Percentiles rank a stretch among this genome's conserved stretches.
Conservation (phyloP, 2,329 filamentous ascomycete species). For the Thyridium curvatum region DNA sequence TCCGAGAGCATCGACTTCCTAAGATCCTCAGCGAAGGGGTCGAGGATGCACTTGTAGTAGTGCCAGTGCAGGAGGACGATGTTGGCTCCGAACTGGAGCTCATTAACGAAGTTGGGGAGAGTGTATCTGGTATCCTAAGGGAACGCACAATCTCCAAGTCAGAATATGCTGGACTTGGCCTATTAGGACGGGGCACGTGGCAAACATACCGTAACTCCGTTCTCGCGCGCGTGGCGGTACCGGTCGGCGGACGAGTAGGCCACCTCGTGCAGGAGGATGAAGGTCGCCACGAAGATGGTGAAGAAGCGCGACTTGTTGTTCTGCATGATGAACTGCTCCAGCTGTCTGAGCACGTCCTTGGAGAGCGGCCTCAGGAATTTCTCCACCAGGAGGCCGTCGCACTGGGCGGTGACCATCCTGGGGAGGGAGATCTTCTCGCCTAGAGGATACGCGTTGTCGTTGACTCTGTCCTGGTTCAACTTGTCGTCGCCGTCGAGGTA, state of each 20-base stretch:
- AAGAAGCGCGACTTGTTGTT: slow-evolving; percentile 25
- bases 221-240: slow-evolving; percentile 33
- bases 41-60: slow-evolving; percentile 35
- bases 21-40: slow-evolving; percentile 19
- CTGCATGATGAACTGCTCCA: slow-evolving; percentile 26
- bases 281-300: slow-evolving; percentile 30
- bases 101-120: slow-evolving; percentile 31
- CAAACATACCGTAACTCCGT: slow-evolving; percentile 18
- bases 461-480: slow-evolving; percentile 30
- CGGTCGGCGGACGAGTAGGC: slow-evolving; percentile 32
- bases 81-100: slow-evolving; percentile 38
- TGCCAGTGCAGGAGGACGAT: slow-evolving; percentile 43
- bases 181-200: slow-evolving; percentile 7
- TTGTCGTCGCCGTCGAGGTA: slow-evolving; percentile 32
- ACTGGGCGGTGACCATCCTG: slow-evolving; percentile 38
- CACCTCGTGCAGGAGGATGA: slow-evolving; percentile 36
- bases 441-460: slow-evolving; percentile 28
- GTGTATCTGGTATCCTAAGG: slow-evolving; percentile 25
- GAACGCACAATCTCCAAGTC: neutral
- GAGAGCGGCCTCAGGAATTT: slow-evolving; percentile 26
- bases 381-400: slow-evolving; percentile 33
- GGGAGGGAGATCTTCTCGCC: slow-evolving; percentile 29
- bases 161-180: neutral
- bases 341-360: slow-evolving; percentile 22
- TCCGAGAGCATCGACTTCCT: slow-evolving; percentile 18